Base-by-base conservation (phyloP, 495 filamentous ascomycete genomes). In the Paragyromitra xinjiangensis region DNA sequence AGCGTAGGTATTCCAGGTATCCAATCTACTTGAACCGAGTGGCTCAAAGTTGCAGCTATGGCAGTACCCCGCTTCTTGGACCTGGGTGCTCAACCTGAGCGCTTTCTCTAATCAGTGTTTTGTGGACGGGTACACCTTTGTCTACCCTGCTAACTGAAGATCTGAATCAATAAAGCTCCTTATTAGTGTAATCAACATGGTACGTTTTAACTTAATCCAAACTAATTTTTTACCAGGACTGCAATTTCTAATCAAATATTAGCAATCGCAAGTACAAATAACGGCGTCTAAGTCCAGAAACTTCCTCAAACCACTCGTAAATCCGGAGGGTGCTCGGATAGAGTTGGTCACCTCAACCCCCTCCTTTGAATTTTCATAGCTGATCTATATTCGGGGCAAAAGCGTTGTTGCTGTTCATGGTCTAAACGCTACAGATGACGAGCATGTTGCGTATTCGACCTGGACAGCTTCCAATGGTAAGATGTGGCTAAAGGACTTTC, bases 361-460 rank as follows among this genome's bases (percentile, higher is more conserved):
- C 26, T n/a, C n/a, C 12, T 37, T 6, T 34, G 8, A 59, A 26
- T 59, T 9, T n/a, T 59, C 24, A 34, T 59, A 14, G 12, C 55
- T 59, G 26, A 59, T 6, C 26, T 14, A 34, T 22, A 8, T 40
- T 8, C 11, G 59, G 34, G 8, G 6, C 4, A 6, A 22, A 62
- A 62, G 59, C 42, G 16, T 62, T 62, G 59, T 62, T 14, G 59
- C 16, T 22, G 59, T 40, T 59, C 55, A 59, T 37, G 55, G 55
- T 16, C 4, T 37, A 11, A 59, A 59, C n/a, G 55, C 26, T 34
- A 59, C 55, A 59, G 26, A 34, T 6, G 55, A 59, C 12, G 11
- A 34, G 3, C 0, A 1, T 37, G n/a, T 59, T 16, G 55, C 26
- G 11, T 59, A 37, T 16, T 6, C 8, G 11, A 37, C 55, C 1